Conservation (phyloP, 2,329 filamentous ascomycete species). For the Phialophora tarda region DNA sequence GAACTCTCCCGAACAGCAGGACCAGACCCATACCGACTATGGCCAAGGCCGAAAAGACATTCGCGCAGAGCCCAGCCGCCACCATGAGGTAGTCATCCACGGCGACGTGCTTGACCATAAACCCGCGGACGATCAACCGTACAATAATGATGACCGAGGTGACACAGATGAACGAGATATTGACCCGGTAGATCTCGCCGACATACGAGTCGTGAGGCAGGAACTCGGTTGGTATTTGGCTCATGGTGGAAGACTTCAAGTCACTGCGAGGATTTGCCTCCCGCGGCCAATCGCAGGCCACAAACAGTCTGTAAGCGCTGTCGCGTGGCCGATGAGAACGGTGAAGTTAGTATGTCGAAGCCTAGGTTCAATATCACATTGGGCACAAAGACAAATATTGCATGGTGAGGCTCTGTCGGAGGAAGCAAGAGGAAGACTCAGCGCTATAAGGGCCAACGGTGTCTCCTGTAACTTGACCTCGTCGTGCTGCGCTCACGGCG, state of each 20-base stretch:
- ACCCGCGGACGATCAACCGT: slow-evolving; percentile 31
- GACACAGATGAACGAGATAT: slow-evolving; percentile 36
- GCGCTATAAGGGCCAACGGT: slow-evolving; percentile 27
- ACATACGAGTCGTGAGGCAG: slow-evolving; percentile 33
- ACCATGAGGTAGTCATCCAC: slow-evolving; percentile 38
- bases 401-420: slow-evolving; percentile 19
- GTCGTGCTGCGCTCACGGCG: slow-evolving; percentile 13
- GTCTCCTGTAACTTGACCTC: slow-evolving; percentile 15
- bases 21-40: slow-evolving; percentile 33
- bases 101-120: slow-evolving; percentile 36
- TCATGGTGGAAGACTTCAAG: slow-evolving; percentile 21
- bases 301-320: slow-evolving; percentile 3
- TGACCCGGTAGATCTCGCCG: slow-evolving; percentile 32
- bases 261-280: neutral
- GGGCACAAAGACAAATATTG: slow-evolving; percentile 24
- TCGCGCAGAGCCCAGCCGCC: slow-evolving; percentile 33
- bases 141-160: slow-evolving; percentile 31
- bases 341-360: slow-evolving; percentile 5
- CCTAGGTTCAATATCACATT: slow-evolving; percentile 20
- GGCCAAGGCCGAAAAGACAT: slow-evolving; percentile 34
- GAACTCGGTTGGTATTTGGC: slow-evolving; percentile 25
- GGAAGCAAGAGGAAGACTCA: slow-evolving; percentile 14
- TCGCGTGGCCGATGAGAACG: neutral
- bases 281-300: slow-evolving; percentile 7
- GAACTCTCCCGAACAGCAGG: neutral